A percentile compares a stretch with the other conserved stretches of the same genome.
Evolutionary conservation across 2,329 filamentous ascomycete genomes (phyloP).

Genomic region (Cercospora sp.): DNA sequence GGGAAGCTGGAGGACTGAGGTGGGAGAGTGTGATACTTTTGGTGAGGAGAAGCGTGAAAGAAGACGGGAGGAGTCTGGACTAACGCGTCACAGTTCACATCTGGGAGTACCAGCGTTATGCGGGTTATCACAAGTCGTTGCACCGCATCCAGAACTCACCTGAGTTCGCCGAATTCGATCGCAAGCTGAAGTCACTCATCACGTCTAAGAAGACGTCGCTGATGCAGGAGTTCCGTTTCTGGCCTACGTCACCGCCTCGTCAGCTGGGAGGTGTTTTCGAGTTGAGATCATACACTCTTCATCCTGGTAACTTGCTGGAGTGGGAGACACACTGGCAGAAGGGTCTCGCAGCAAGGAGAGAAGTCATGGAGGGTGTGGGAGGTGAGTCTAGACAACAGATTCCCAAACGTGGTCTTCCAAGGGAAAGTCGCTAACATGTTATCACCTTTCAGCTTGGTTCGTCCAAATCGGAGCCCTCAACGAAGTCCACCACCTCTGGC

Average conservation of each 20-base stretch:
- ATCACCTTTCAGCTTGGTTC: constrained; percentile 98
- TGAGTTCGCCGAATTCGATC: constrained; percentile 80
- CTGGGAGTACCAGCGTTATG: constrained; percentile 98
- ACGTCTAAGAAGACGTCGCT: constrained; percentile 81
- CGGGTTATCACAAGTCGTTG: constrained; percentile 90
- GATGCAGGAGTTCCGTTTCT: constrained; percentile 99
- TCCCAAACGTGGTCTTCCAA: constrained; percentile 48
- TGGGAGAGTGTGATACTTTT: constrained; percentile 96
- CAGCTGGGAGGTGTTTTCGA: constrained; percentile 91
- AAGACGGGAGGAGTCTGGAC: neutral
- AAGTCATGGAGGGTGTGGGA: constrained; percentile 85
- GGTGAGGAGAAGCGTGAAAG: constrained; percentile 54
- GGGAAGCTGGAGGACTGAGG: constrained; percentile 96
- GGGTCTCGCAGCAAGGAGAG: constrained; percentile 82
- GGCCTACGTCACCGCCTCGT: constrained; percentile 90
- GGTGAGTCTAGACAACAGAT: constrained; percentile 46
- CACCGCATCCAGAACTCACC: constrained; percentile 80
- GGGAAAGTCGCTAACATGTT: constrained; percentile 13
- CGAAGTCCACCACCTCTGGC: constrained; percentile 97
- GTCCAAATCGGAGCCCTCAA: constrained; percentile 97
- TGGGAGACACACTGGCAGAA: constrained; percentile 99
- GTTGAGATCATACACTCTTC: constrained; percentile 91
- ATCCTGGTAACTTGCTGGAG: constrained; percentile 92
- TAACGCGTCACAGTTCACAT: constrained; percentile 74
- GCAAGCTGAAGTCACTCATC: constrained; percentile 81